Conservation (phyloP, 371 early-diverging fungal genomes). For the Amoeboaphelidium occidentale region DNA sequence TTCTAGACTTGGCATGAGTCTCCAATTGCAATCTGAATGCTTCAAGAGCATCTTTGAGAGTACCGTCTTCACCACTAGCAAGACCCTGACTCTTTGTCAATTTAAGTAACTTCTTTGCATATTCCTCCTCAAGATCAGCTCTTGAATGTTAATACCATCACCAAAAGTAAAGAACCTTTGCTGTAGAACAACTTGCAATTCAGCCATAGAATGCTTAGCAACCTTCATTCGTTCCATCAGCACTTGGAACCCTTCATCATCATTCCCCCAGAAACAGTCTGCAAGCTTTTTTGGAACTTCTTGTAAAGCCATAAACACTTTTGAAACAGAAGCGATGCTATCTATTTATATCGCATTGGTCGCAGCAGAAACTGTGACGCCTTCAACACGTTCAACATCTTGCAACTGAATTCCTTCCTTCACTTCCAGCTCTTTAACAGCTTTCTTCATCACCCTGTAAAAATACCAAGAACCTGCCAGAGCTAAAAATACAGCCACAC, state of each 20-base stretch:
- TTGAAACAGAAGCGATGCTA: no score
- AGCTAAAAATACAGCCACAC: no score
- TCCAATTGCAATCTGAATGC: constrained; percentile 55
- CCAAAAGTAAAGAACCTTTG: constrained; percentile 15
- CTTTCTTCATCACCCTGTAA: no score
- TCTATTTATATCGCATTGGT: no score
- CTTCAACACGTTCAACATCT: no score
- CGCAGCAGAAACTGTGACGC: no score
- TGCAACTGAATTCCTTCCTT: no score
- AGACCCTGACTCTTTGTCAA: constrained; percentile 28
- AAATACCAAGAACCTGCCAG: no score
- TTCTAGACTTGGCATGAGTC: constrained; percentile 36
- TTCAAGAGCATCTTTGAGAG: constrained; percentile 32
- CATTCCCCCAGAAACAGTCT: constrained; percentile 38
- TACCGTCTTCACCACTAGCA: constrained; percentile 14
- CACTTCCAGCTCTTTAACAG: no score
- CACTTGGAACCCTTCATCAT: constrained; percentile 59
- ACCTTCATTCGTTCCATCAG: constrained; percentile 50
- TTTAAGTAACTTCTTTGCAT: constrained; percentile 50
- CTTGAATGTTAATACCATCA: constrained; percentile 20
- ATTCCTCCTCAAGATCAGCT: constrained; percentile 60
- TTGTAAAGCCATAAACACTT: no score
- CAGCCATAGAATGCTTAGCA: constrained; percentile 59
- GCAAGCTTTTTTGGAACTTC: no score
- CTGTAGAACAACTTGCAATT: constrained; percentile 29